These are phyloP conservation scores for Aspergillus ustus DNA, from an alignment of 2,329 filamentous ascomycete genomes.

Conservation along the genomic window DNA sequence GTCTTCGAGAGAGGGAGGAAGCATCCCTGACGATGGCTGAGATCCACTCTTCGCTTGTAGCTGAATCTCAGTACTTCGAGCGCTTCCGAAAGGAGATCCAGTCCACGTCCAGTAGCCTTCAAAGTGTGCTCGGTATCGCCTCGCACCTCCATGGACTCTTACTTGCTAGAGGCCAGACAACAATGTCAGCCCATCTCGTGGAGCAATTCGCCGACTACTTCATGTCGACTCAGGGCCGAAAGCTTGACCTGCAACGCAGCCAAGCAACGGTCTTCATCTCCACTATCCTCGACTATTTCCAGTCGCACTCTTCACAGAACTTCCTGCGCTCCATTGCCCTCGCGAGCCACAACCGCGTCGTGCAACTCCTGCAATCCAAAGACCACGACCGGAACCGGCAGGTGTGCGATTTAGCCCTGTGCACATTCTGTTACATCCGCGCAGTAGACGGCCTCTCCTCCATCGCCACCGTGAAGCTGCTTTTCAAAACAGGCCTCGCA, in stretches of 20 bases:
- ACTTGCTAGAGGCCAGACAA: slow-evolving; percentile 28
- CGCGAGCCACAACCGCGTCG: slow-evolving; percentile 34
- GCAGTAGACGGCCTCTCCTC: slow-evolving; percentile 37
- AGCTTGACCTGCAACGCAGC: slow-evolving; percentile 20
- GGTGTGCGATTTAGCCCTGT: slow-evolving; percentile 39
- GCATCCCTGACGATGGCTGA: slow-evolving; percentile 44
- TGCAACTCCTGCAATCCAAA: slow-evolving; percentile 33
- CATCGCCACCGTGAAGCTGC: slow-evolving; percentile 38
- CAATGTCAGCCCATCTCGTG: slow-evolving; percentile 30
- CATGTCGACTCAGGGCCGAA: slow-evolving; percentile 35
- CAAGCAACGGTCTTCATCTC: slow-evolving; percentile 38
- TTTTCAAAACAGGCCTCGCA: slow-evolving; percentile 39
- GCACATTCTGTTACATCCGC: slow-evolving; percentile 40
- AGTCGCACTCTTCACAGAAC: slow-evolving; percentile 37
- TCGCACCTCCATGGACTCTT: slow-evolving; percentile 42
- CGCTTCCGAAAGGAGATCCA: slow-evolving; percentile 43
- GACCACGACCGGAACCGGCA: slow-evolving; percentile 28
- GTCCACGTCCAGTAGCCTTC: slow-evolving; percentile 44
- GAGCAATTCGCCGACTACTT: slow-evolving; percentile 40
- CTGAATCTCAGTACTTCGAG: slow-evolving; percentile 48
- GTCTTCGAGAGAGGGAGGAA: slow-evolving; percentile 27
- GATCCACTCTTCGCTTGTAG: slow-evolving; percentile 50
- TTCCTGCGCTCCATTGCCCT: slow-evolving; percentile 45
- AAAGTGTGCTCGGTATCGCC: slow-evolving; percentile 40
- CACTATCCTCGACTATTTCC: slow-evolving; percentile 41